Evolutionary conservation across 352 stramenopile species (phyloP).

Genomic region (Hyaloperonospora arabidopsidis): DNA sequence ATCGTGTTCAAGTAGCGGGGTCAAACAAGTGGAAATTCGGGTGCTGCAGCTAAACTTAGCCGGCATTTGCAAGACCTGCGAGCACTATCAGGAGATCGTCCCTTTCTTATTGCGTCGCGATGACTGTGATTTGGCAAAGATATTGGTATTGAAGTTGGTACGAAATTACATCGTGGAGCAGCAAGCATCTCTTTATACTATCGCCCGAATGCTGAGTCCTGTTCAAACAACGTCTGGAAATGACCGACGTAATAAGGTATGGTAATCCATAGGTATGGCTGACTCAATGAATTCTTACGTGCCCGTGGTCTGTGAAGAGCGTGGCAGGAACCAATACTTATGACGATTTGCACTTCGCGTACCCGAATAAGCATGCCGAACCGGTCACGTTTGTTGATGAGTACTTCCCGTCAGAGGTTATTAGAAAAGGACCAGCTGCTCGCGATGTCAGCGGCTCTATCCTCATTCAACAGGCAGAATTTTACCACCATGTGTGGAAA

Average conservation of each 20-base stretch:
- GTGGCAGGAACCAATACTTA: slow-evolving; percentile 3
- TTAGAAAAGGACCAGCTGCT: slow-evolving; percentile 3
- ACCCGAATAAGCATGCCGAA: slow-evolving; percentile 4
- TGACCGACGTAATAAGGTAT: slow-evolving; percentile 27
- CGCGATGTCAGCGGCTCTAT: slow-evolving; percentile 41
- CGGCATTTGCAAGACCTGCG: slow-evolving; percentile 48
- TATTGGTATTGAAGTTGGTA: slow-evolving; percentile 45
- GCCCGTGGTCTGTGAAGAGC: slow-evolving; percentile 7
- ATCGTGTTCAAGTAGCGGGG: slow-evolving; percentile 24
- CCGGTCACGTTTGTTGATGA: background rate
- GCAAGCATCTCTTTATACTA: slow-evolving; percentile 24
- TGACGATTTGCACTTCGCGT: background rate
- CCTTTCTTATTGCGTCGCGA: slow-evolving; percentile 57
- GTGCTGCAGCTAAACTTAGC: slow-evolving; percentile 62
- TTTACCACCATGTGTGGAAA: slow-evolving; percentile 50
- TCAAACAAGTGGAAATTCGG: slow-evolving; percentile 45
- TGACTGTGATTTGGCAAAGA: slow-evolving; percentile 38
- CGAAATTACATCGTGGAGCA: slow-evolving; percentile 51
- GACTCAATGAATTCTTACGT: slow-evolving; percentile 4
- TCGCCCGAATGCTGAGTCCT: slow-evolving; percentile 30
- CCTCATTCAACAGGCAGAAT: slow-evolving; percentile 50
- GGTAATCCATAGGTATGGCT: slow-evolving; percentile 15
- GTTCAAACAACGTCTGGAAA: slow-evolving; percentile 41
- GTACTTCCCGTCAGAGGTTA: background rate
- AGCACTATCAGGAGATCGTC: slow-evolving; percentile 53